phyloP scores from a whole-genome alignment of 441 rosid genomes.

The Jatropha multifida region DNA sequence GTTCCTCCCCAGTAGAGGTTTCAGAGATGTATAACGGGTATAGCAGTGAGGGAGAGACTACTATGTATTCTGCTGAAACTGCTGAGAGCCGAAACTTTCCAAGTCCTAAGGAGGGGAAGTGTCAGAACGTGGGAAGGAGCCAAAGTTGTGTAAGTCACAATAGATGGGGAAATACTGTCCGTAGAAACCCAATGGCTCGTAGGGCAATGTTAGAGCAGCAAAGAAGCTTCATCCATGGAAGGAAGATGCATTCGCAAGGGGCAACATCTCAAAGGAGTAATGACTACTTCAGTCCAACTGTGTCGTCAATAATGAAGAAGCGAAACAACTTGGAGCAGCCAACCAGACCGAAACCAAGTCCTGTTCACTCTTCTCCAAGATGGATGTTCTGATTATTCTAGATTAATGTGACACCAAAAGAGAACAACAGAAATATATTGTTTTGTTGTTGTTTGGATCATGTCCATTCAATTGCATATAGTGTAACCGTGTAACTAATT shows the following conservation, averaged over 20 bases:
- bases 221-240: constrained; percentile 74
- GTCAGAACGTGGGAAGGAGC: constrained; percentile 82
- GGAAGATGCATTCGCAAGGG: constrained; percentile 71
- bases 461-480: constrained; percentile 32
- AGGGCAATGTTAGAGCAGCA: constrained; percentile 65
- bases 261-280: constrained; percentile 87
- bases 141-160: constrained; percentile 81
- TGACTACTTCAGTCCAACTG: constrained; percentile 88
- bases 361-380: constrained; percentile 75
- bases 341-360: constrained; percentile 39
- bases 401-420: constrained; percentile 17
- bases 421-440: constrained; percentile 31
- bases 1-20: constrained; percentile 63
- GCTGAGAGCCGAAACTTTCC: constrained; percentile 94
- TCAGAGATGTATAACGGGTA: constrained; percentile 58
- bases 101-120: constrained; percentile 65
- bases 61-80: constrained; percentile 98
- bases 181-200: constrained; percentile 45
- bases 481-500: constrained; percentile 48
- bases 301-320: constrained; percentile 90
- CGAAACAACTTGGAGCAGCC: constrained; percentile 55
- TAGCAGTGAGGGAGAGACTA: constrained; percentile 88
- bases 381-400: constrained; percentile 63
- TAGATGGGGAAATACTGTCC: constrained; percentile 65
- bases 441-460: constrained; percentile 28